These are phyloP conservation scores for Lanmaoa rubissima DNA, from an alignment of 768 basidiomycete species.

Conservation along the genomic window DNA sequence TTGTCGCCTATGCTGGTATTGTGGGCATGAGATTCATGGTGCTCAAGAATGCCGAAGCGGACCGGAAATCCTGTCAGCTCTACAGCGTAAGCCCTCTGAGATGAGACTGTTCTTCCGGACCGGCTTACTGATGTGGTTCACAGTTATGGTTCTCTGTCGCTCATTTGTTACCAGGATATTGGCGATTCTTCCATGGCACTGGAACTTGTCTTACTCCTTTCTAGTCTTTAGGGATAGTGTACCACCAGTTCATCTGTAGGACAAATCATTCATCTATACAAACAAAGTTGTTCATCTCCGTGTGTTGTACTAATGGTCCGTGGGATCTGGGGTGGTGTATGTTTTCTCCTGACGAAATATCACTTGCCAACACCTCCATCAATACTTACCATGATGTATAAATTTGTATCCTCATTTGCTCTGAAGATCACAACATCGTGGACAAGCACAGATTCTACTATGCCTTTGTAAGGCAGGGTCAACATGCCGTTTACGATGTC, in stretches of 20 bases:
- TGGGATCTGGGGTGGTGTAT: neutral
- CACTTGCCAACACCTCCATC: neutral
- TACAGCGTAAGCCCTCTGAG: slow-evolving; percentile 27
- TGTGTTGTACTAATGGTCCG: slow-evolving; percentile 9
- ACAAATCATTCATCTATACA: neutral
- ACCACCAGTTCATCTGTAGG: slow-evolving; percentile 8
- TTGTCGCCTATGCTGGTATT: slow-evolving; percentile 24
- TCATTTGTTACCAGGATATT: slow-evolving; percentile 32
- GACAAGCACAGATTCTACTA: too few species aligned
- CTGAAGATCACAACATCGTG: too few species aligned
- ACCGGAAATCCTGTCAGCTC: slow-evolving; percentile 29
- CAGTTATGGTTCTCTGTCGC: slow-evolving; percentile 34
- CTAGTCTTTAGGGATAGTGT: slow-evolving; percentile 7
- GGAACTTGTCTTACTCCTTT: slow-evolving; percentile 9
- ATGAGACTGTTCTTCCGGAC: neutral
- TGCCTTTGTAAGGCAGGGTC: neutral
- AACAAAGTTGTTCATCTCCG: neutral
- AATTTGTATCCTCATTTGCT: neutral
- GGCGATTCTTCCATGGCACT: slow-evolving; percentile 25
- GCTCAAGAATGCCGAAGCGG: slow-evolving; percentile 20
- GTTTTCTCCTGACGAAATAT: neutral
- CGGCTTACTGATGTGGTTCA: neutral
- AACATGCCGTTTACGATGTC: neutral
- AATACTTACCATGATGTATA: neutral
- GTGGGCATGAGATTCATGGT: slow-evolving; percentile 29